Percentiles rank a stretch among this genome's conserved stretches.
These are phyloP conservation scores for Ceratopteris richardii DNA, from an alignment of 75 land plant species.

Conservation along the genomic window DNA sequence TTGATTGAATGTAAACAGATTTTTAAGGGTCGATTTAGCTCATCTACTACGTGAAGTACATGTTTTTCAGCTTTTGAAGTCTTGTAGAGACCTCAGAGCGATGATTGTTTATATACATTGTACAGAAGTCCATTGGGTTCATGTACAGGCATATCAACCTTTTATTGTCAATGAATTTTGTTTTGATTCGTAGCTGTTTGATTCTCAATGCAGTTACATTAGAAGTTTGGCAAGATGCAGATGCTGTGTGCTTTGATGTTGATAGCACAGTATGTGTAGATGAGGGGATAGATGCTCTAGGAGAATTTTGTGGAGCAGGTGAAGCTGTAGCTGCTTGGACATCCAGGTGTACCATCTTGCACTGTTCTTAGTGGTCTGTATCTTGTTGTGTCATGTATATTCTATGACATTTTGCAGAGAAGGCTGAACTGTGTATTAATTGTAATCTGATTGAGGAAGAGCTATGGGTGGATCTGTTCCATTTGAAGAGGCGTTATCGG, in stretches of 20 bases:
- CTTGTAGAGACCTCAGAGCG: too few relatives aligned
- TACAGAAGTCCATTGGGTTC: too few relatives aligned
- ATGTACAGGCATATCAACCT: too few relatives aligned
- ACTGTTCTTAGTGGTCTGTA: neutral
- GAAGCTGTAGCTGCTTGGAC: constrained; percentile 99
- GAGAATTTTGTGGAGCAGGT: constrained; percentile 96
- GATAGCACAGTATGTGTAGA: constrained; percentile 97
- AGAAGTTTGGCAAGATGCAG: constrained; percentile 63
- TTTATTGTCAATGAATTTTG: too few relatives aligned
- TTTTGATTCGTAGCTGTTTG: too few relatives aligned
- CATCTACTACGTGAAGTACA: too few relatives aligned
- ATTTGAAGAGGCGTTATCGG: constrained; percentile 84
- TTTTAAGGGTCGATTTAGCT: too few relatives aligned
- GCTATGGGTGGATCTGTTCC: constrained; percentile 94
- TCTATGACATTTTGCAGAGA: neutral
- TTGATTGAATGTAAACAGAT: too few relatives aligned
- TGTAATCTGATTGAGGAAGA: constrained; percentile 18
- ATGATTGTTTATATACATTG: too few relatives aligned
- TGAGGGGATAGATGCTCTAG: constrained; percentile 97
- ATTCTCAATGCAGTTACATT: constrained; percentile 49
- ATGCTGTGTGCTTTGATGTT: constrained; percentile 97
- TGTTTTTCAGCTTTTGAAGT: too few relatives aligned
- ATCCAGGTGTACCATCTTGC: constrained; percentile 38
- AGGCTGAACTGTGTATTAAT: neutral
- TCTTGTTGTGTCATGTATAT: neutral